Base-by-base conservation (phyloP, 345 rosid genomes). In the Xanthoceras sorbifolium region DNA sequence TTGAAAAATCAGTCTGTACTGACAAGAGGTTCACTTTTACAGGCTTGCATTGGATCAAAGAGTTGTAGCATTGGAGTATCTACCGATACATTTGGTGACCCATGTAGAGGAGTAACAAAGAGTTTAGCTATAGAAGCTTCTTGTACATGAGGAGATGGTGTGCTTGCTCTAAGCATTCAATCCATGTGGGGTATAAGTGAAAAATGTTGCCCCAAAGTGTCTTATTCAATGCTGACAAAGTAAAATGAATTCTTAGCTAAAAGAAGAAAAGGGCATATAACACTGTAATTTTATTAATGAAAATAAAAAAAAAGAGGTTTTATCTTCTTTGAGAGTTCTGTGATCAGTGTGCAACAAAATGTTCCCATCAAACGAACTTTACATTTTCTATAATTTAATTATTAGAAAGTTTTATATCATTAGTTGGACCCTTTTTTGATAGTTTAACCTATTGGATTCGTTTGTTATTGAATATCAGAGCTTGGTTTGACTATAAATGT, bases 111-210 rank as follows among this genome's bases (percentile, higher is more conserved):
- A 61, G 85, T 85, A n/a, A 57, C 48, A 7, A 95, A 91, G 86
- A 93, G 96, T 85, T 82, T 95, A 86, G 98, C 99, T 34, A 92
- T 91, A 12, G 98, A 93, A 87, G 99, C 90, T 76, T 88, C 91
- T 23, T 95, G 98, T 85, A 69, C 88, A 59, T 90, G 71, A 86
- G 59, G 52, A 84, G 75, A 64, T 79, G 44, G 42, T 29, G n/a
- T n/a, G n/a, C n/a, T n/a, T n/a, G 61, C 79, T 40, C 28, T 14
- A 61, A 72, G 63, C 68, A 32, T 78, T 74, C 72, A 32, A 74
- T 69, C 42, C 23, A 48, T 59, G 42, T 36, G 55, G 82, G 77
- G 44, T 57, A 52, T 9, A 18, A 77, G 9, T 10, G 28, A 60
- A 78, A 42, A 78, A 42, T 48, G 42, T 42, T 77, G 50, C 32